phyloP scores from a whole-genome alignment of 345 rosid species.

The Linum usitatissimum region DNA sequence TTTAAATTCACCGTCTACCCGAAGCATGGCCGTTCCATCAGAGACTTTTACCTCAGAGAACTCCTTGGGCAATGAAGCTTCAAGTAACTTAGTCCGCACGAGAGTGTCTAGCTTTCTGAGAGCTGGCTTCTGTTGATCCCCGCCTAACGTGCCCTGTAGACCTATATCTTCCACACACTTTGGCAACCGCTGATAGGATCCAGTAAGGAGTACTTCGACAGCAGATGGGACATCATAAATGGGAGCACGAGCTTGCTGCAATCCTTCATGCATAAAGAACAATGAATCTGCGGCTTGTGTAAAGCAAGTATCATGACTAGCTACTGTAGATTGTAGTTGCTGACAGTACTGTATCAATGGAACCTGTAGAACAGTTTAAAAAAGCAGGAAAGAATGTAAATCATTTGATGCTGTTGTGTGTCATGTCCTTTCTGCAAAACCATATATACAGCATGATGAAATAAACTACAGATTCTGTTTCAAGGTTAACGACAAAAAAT shows the following conservation, averaged over 20 bases:
- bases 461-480: too few relatives aligned
- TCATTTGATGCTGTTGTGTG: neutral
- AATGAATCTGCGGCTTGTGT: slow-evolving; percentile 89
- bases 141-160: slow-evolving; percentile 57
- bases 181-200: slow-evolving; percentile 81
- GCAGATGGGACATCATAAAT: slow-evolving; percentile 97
- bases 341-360: slow-evolving; percentile 80
- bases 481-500: too few relatives aligned
- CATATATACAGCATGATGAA: too few relatives aligned
- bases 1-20: slow-evolving; percentile 82
- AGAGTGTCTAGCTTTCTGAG: slow-evolving; percentile 77
- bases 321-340: slow-evolving; percentile 72
- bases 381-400: neutral
- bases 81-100: slow-evolving; percentile 83
- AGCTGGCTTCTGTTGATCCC: slow-evolving; percentile 71
- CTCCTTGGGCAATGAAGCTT: slow-evolving; percentile 74
- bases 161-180: slow-evolving; percentile 92
- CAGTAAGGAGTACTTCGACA: slow-evolving; percentile 69
- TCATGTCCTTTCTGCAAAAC: too few relatives aligned
- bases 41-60: slow-evolving; percentile 74
- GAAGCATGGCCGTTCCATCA: slow-evolving; percentile 67
- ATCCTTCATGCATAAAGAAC: slow-evolving; percentile 95
- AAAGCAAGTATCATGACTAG: slow-evolving; percentile 82
- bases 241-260: slow-evolving; percentile 98
- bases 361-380: slow-evolving; percentile 40